Percentiles rank a stretch among this genome's conserved stretches.
These are phyloP conservation scores for Salix udensis DNA, from an alignment of 345 rosid species.

Conservation along the genomic window DNA sequence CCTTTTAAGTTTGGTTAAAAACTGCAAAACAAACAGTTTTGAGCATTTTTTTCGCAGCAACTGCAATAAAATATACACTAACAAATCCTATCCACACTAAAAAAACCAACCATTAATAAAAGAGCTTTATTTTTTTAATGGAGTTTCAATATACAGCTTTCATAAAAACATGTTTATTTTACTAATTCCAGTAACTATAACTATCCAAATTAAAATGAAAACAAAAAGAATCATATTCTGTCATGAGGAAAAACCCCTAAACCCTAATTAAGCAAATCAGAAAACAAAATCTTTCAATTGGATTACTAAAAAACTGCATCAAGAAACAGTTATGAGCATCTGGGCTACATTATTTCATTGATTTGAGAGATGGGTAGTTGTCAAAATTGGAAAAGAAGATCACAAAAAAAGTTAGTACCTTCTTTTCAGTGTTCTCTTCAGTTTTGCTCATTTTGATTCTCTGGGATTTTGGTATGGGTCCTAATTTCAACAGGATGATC, in stretches of 20 bases:
- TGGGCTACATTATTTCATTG: background rate
- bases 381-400: conserved; percentile 15
- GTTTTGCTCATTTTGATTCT: conserved; percentile 51
- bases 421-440: conserved; percentile 42
- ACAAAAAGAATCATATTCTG: background rate
- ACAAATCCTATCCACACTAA: background rate
- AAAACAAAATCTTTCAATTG: conserved; percentile 5
- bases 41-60: too few species aligned
- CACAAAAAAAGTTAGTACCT: conserved; percentile 18
- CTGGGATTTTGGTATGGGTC: conserved; percentile 29
- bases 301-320: background rate
- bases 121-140: background rate
- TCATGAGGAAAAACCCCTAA: background rate
- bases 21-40: too few species aligned
- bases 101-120: background rate
- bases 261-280: background rate
- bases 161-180: background rate
- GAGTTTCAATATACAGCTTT: background rate
- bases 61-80: background rate
- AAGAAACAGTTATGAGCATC: conserved; percentile 1
- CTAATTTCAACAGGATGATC: conserved; percentile 41
- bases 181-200: background rate
- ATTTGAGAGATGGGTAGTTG: conserved; percentile 1
- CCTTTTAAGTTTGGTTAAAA: too few species aligned
- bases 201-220: background rate